Evolutionary conservation across 148 eudicot species (phyloP).

Genomic region (Rhododendron ovatum): DNA sequence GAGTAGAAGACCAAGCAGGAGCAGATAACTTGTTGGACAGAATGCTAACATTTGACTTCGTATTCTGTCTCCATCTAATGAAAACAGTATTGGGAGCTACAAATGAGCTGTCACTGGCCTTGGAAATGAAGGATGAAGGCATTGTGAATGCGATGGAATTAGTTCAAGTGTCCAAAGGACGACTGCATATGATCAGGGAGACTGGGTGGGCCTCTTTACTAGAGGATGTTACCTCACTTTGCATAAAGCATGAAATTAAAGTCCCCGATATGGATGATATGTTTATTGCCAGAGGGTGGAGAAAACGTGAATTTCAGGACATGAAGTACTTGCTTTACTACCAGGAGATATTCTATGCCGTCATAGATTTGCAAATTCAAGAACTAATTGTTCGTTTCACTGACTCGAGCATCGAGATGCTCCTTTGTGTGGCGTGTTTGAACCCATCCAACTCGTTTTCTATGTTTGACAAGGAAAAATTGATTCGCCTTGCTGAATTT

Average conservation of each 20-base stretch:
- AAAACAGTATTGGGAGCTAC: not conserved
- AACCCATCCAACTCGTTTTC: not conserved
- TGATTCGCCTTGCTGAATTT: not conserved
- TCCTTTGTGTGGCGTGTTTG: not conserved
- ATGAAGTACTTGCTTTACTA: not conserved
- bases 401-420: not conserved
- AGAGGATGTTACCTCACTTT: not conserved
- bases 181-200: not conserved
- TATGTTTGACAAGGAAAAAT: not conserved
- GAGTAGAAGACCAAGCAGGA: not conserved
- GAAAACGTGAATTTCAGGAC: not conserved
- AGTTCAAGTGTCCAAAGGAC: not conserved
- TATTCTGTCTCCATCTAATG: not conserved
- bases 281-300: not conserved
- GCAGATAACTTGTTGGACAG: not conserved
- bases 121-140: not conserved
- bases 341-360: not conserved
- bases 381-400: not conserved
- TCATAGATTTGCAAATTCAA: not conserved
- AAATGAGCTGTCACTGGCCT: not conserved
- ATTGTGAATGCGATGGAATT: not conserved
- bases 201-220: not conserved
- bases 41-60: not conserved
- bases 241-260: not conserved
- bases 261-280: slow-evolving; percentile 1